Conservation (phyloP, 2,329 filamentous ascomycete species). For the Claviceps purpurea region DNA sequence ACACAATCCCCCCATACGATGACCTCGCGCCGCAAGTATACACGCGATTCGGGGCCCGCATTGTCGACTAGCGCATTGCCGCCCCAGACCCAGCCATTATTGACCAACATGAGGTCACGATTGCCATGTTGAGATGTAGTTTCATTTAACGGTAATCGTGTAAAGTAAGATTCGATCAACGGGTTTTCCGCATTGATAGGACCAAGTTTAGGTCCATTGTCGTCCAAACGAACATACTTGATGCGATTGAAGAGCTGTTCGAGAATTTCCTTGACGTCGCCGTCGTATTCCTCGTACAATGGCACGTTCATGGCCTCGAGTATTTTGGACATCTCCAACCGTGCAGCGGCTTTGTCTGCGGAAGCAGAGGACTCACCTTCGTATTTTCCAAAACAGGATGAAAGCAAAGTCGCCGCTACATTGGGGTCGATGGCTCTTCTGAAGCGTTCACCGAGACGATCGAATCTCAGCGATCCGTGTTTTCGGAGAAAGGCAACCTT, state of each 20-base stretch:
- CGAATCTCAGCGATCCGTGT: constrained; percentile 56
- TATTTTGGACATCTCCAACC: constrained; percentile 45
- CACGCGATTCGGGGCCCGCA: constrained; percentile 74
- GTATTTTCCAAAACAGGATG: constrained; percentile 43
- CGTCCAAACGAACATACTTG: constrained; percentile 89
- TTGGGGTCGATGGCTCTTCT: constrained; percentile 56
- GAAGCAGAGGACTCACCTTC: constrained; percentile 31
- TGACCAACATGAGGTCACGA: constrained; percentile 69
- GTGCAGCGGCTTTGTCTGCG: constrained; percentile 35
- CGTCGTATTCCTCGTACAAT: constrained; percentile 86
- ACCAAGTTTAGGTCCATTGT: constrained; percentile 76
- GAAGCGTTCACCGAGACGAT: constrained; percentile 69
- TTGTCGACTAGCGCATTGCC: constrained; percentile 91
- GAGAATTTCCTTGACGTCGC: constrained; percentile 67
- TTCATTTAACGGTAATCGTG: constrained; percentile 67
- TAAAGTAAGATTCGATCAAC: constrained; percentile 90
- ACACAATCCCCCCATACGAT: constrained; percentile 99
- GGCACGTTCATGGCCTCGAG: constrained; percentile 76
- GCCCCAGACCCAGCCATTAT: constrained; percentile 99
- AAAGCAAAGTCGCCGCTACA: constrained; percentile 45
- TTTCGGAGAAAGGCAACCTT: constrained; percentile 52
- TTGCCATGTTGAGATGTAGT: constrained; percentile 63
- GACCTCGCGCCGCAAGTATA: constrained; percentile 91
- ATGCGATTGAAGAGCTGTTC: constrained; percentile 88
- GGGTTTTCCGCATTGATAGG: constrained; percentile 65